Evolutionary conservation across 108 stramenopile genomes (phyloP).

Genomic region (Pseudonitzschia delicatissima): DNA sequence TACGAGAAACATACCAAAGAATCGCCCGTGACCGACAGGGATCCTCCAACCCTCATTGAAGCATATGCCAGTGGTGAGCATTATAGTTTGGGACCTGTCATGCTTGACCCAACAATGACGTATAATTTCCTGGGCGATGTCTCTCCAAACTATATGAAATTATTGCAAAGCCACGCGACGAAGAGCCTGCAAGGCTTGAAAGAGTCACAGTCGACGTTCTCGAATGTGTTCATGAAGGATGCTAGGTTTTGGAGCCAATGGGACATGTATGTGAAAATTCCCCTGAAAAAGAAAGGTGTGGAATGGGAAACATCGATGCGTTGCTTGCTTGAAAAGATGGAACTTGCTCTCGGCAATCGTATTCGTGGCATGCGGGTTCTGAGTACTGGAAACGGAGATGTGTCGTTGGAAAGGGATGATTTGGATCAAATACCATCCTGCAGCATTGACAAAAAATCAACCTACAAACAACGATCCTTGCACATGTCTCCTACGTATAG

Average conservation of each 20-base stretch:
- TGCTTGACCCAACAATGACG: slow-evolving; percentile 81
- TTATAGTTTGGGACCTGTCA: slow-evolving; percentile 50
- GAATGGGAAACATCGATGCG: slow-evolving; percentile 54
- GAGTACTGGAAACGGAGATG: slow-evolving; percentile 72
- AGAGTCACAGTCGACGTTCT: slow-evolving; percentile 41
- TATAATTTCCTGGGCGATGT: slow-evolving; percentile 76
- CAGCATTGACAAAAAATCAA: slow-evolving; percentile 6
- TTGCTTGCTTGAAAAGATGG: slow-evolving; percentile 45
- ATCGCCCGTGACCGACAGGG: slow-evolving; percentile 28
- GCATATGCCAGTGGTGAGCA: slow-evolving; percentile 37
- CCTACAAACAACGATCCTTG: neutral
- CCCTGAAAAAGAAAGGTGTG: slow-evolving; percentile 31
- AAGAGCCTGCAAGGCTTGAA: slow-evolving; percentile 32
- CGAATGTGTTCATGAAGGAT: slow-evolving; percentile 55
- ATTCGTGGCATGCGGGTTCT: slow-evolving; percentile 50
- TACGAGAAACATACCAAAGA: slow-evolving; percentile 47
- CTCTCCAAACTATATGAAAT: slow-evolving; percentile 65
- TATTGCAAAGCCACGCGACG: slow-evolving; percentile 53
- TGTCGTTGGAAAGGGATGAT: slow-evolving; percentile 5
- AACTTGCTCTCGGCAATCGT: slow-evolving; percentile 69
- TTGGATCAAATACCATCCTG: slow-evolving; percentile 31
- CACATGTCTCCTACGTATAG: slow-evolving; percentile 24
- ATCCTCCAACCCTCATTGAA: slow-evolving; percentile 57
- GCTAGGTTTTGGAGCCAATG: slow-evolving; percentile 75
- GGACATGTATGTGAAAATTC: slow-evolving; percentile 70